Evolutionary conservation across 306 rosid species (phyloP).

Genomic region (Benincasa hispida): DNA sequence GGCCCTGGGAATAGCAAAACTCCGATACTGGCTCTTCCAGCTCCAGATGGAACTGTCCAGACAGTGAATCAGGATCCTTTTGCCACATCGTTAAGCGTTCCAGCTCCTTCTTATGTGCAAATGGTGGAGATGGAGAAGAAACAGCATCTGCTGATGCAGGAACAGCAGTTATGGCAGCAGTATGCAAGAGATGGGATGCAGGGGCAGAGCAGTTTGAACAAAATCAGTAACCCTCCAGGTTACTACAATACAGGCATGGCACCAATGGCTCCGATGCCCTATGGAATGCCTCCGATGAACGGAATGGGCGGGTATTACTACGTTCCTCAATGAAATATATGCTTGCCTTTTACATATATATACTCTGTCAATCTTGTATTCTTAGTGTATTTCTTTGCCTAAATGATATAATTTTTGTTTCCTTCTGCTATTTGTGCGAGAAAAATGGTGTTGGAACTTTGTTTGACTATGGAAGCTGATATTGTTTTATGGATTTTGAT

Average conservation of each 20-base stretch:
- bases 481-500: neutral
- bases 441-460: slow-evolving; percentile 21
- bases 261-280: slow-evolving; percentile 47
- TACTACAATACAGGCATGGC: slow-evolving; percentile 31
- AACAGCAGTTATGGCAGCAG: slow-evolving; percentile 83
- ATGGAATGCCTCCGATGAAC: slow-evolving; percentile 77
- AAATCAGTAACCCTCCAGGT: slow-evolving; percentile 33
- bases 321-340: slow-evolving; percentile 44
- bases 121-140: slow-evolving; percentile 98
- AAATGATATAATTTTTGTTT: slow-evolving; percentile 29
- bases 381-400: slow-evolving; percentile 22
- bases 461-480: slow-evolving; percentile 3
- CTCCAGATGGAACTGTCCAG: slow-evolving; percentile 88
- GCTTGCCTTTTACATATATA: slow-evolving; percentile 10
- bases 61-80: slow-evolving; percentile 88
- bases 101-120: slow-evolving; percentile 93
- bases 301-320: slow-evolving; percentile 90
- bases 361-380: slow-evolving; percentile 27
- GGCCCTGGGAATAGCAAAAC: slow-evolving; percentile 57
- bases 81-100: slow-evolving; percentile 64
- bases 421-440: slow-evolving; percentile 38
- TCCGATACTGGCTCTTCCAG: slow-evolving; percentile 89
- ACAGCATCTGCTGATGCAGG: slow-evolving; percentile 63
- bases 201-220: slow-evolving; percentile 79
- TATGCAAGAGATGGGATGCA: slow-evolving; percentile 89